Conservation (phyloP, 1,139 yeast species). For the Arxiozyma heterogenica region DNA sequence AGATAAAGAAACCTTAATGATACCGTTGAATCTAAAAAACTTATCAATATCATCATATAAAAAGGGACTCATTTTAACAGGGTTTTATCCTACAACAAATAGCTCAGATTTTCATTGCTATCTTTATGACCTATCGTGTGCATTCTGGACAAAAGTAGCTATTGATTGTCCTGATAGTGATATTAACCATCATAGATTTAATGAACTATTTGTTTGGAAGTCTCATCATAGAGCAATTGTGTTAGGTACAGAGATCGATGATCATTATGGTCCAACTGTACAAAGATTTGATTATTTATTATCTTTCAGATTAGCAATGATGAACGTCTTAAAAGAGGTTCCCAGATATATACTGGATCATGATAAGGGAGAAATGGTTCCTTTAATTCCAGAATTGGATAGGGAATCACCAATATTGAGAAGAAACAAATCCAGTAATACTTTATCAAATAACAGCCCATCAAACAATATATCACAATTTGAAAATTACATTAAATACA, state of each 20-base stretch:
- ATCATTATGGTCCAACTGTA: slow-evolving; percentile 43
- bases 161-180: slow-evolving; percentile 45
- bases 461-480: slow-evolving; percentile 32
- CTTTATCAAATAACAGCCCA: not conserved
- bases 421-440: not conserved
- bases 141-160: slow-evolving; percentile 57
- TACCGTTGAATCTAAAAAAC: slow-evolving; percentile 35
- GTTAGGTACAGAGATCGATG: slow-evolving; percentile 42
- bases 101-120: slow-evolving; percentile 44
- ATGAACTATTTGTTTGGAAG: slow-evolving; percentile 65
- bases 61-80: slow-evolving; percentile 51
- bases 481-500: slow-evolving; percentile 66
- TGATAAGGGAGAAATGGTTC: slow-evolving; percentile 1
- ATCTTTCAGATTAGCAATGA: slow-evolving; percentile 56
- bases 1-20: slow-evolving; percentile 11
- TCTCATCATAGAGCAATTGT: slow-evolving; percentile 62
- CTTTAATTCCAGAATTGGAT: not conserved
- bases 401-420: not conserved
- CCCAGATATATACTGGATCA: slow-evolving; percentile 3
- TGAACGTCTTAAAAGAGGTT: slow-evolving; percentile 40
- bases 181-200: slow-evolving; percentile 48
- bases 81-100: slow-evolving; percentile 38
- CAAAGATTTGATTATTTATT: slow-evolving; percentile 51
- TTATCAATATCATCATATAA: slow-evolving; percentile 61
- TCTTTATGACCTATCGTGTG: slow-evolving; percentile 52